A percentile compares a stretch with the other conserved stretches of the same genome.
Evolutionary conservation across 2,329 filamentous ascomycete species (phyloP).

Genomic region (Fusarium incarnatum): DNA sequence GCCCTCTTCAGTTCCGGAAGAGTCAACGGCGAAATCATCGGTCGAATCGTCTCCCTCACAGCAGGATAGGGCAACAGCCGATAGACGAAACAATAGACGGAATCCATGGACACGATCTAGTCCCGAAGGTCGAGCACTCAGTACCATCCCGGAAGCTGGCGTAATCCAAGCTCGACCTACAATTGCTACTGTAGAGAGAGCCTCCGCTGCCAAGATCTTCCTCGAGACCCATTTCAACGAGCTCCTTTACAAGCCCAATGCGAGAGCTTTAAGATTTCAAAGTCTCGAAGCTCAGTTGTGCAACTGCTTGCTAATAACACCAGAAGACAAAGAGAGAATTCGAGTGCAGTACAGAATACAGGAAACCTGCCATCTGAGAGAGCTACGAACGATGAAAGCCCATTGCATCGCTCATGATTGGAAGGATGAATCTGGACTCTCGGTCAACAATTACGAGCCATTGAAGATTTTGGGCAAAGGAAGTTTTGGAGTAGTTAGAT

Average conservation of each 20-base stretch:
- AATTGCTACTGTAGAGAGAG: constrained; percentile 76
- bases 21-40: constrained; percentile 51
- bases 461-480: constrained; percentile 89
- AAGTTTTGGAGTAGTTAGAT: constrained; percentile 90
- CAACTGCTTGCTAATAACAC: constrained; percentile 62
- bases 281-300: constrained; percentile 65
- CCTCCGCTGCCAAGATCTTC: constrained; percentile 84
- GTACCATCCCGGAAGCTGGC: constrained; percentile 52
- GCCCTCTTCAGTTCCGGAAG: constrained; percentile 40
- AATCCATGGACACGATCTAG: constrained; percentile 53
- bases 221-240: constrained; percentile 87
- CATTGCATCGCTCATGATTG: constrained; percentile 55
- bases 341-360: constrained; percentile 71
- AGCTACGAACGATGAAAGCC: constrained; percentile 76
- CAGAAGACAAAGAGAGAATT: constrained; percentile 64
- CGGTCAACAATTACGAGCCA: constrained; percentile 71
- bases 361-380: constrained; percentile 81
- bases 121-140: constrained; percentile 50
- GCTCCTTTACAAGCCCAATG: constrained; percentile 63
- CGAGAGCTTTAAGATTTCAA: constrained; percentile 49
- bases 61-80: constrained; percentile 37
- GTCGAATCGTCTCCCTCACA: constrained; percentile 49
- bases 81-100: constrained; percentile 47
- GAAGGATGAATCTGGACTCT: constrained; percentile 17
- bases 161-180: constrained; percentile 49